phyloP scores from a whole-genome alignment of 169 alveolate species.

The Toxoplasma gondii region DNA sequence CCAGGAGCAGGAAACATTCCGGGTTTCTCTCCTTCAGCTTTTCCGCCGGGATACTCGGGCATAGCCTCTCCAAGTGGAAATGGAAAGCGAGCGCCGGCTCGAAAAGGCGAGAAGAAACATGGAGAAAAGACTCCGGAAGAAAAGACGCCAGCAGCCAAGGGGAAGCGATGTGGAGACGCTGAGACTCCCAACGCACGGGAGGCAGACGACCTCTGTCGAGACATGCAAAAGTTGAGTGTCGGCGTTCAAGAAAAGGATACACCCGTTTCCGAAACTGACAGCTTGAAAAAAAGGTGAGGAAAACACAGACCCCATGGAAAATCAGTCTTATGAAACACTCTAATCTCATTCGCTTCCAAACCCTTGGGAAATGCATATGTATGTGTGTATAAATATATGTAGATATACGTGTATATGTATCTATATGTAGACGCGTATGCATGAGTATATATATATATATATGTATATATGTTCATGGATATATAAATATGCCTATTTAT shows the following conservation, averaged over 20 bases:
- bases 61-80: not conserved
- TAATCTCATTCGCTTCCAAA: too few species aligned
- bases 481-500: too few species aligned
- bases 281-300: not conserved
- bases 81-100: not conserved
- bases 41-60: slow-evolving; percentile 21
- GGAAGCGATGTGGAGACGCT: not conserved
- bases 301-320: too few species aligned
- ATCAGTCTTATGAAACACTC: too few species aligned
- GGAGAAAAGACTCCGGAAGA: not conserved
- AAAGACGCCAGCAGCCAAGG: not conserved
- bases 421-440: too few species aligned
- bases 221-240: slow-evolving; percentile 7
- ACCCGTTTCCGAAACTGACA: not conserved
- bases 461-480: too few species aligned
- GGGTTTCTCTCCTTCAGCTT: not conserved
- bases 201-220: not conserved
- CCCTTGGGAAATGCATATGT: too few species aligned
- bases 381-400: not conserved
- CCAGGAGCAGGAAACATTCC: not conserved
- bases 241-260: not conserved
- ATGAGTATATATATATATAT: too few species aligned
- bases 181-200: not conserved
- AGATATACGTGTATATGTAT: not conserved
- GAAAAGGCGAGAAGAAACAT: not conserved